phyloP scores from a whole-genome alignment of 805 yeast species.

The Candida schatavii region DNA sequence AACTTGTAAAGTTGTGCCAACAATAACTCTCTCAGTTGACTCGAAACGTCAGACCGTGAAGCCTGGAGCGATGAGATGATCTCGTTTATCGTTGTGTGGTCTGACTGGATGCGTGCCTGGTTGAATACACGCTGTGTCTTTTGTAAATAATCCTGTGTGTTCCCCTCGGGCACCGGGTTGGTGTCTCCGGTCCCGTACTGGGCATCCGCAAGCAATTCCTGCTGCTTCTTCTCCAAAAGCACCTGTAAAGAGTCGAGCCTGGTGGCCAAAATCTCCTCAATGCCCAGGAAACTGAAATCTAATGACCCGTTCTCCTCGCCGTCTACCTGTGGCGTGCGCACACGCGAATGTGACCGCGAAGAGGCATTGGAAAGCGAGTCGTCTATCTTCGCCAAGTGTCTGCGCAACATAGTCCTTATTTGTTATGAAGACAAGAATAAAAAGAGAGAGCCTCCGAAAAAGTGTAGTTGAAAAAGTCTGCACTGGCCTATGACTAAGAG shows the following conservation, averaged over 20 bases:
- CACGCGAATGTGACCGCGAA: slow-evolving; percentile 30
- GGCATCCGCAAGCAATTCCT: slow-evolving; percentile 6
- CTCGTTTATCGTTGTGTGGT: slow-evolving; percentile 40
- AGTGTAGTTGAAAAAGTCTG: neutral
- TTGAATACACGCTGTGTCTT: slow-evolving; percentile 29
- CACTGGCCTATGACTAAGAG: neutral
- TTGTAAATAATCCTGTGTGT: slow-evolving; percentile 21
- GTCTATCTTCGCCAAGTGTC: slow-evolving; percentile 8
- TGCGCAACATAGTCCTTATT: neutral
- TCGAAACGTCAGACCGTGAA: slow-evolving; percentile 44
- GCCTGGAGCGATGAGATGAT: slow-evolving; percentile 41
- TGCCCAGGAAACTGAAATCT: slow-evolving; percentile 31
- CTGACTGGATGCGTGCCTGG: slow-evolving; percentile 33
- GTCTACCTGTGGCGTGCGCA: slow-evolving; percentile 35
- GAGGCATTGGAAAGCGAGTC: slow-evolving; percentile 23
- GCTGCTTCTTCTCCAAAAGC: slow-evolving; percentile 12
- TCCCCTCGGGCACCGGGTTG: slow-evolving; percentile 5
- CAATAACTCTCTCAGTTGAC: slow-evolving; percentile 46
- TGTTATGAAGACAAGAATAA: neutral
- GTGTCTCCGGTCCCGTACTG: slow-evolving; percentile 3
- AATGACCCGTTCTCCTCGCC: slow-evolving; percentile 35
- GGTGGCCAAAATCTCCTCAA: slow-evolving; percentile 32
- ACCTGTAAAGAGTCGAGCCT: slow-evolving; percentile 30
- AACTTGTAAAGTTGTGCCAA: slow-evolving; percentile 50
- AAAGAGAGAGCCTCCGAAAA: too few species aligned